Base-by-base conservation (phyloP, 2,329 filamentous ascomycete species). In the Reticulascus tulasneorum region DNA sequence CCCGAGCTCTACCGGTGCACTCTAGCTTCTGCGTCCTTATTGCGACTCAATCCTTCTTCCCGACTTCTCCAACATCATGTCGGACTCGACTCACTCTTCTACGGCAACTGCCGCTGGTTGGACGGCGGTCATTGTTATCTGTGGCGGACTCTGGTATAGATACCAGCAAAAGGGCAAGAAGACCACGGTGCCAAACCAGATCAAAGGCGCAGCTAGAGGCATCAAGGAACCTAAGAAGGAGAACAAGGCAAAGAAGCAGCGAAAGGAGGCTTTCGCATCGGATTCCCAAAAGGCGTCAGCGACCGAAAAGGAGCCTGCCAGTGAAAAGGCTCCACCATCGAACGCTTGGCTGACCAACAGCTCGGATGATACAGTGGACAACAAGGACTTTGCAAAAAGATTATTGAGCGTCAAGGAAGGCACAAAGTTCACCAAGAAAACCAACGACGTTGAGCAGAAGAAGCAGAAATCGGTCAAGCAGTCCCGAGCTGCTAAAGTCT, bases 301-400 rank as follows among this genome's bases (percentile, higher is more conserved):
- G n/a, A 59, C 58, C 42, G 52, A 52, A 7, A 59, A 59, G 37
- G 39, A 51, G 4, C 57, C 58, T 34, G 50, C 40, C 9, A 42
- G 26, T 20, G 32, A 26, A 24, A 55, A 46, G 21, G 46, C 46
- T 26, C 56, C 50, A 28, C 48, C 58, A 21, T 49, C 59, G 8
- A 48, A 27, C 24, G 42, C 55, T 21, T 48, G 50, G 29, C 40
- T 55, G 32, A 55, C 49, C 27, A 50, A 63, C 27, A 41, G 61
- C 7, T 59, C 51, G 38, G 73, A 83, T 39, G 79, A 83, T 40
- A 75, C 75, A 28, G 69, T 79, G 37, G 79, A 82, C 54, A 84
- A 84, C 56, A 76, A 75, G 51, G 84, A 89, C 47, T 91, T 93
- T 58, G 87, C 87, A 21, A 76, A 76, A 51, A 82, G 86, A 56